Evolutionary conservation across 306 rosid genomes (phyloP).

Genomic region (Astragalus membranaceus): DNA sequence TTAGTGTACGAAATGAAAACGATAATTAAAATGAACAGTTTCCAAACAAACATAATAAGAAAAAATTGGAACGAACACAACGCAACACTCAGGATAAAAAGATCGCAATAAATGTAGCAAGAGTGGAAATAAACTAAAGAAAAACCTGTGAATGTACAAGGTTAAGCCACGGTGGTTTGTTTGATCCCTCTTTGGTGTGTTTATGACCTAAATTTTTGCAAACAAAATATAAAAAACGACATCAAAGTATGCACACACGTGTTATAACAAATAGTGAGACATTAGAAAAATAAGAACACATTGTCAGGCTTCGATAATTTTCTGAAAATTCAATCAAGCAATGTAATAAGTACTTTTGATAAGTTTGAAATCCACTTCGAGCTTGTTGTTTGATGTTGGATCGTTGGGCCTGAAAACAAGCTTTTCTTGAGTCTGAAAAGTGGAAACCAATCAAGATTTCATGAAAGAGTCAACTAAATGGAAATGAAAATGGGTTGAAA

Average conservation of each 20-base stretch:
- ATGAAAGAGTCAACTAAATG: not conserved
- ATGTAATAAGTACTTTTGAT: slow-evolving; percentile 41
- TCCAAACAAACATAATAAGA: not conserved
- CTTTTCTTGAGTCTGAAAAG: slow-evolving; percentile 50
- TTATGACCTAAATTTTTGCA: slow-evolving; percentile 56
- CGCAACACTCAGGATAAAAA: not conserved
- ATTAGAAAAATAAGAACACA: not conserved
- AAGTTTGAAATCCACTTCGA: slow-evolving; percentile 52
- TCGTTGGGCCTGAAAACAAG: slow-evolving; percentile 62
- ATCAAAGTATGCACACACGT: not conserved
- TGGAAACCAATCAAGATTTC: not conserved
- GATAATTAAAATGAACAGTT: not conserved
- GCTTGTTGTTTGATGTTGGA: slow-evolving; percentile 54
- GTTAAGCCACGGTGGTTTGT: slow-evolving; percentile 86
- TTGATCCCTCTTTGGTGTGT: slow-evolving; percentile 82
- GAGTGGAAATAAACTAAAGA: not conserved
- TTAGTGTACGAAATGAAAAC: not conserved
- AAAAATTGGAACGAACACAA: not conserved
- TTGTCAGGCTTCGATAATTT: not conserved
- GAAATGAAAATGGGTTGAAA: not conserved
- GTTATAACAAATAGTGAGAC: not conserved
- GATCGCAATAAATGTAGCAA: not conserved
- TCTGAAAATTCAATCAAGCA: not conserved
- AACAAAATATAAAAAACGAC: not conserved
- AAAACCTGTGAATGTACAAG: slow-evolving; percentile 63